Conservation (phyloP, 139 green algal genomes). For the Monoraphidium neglectum region DNA sequence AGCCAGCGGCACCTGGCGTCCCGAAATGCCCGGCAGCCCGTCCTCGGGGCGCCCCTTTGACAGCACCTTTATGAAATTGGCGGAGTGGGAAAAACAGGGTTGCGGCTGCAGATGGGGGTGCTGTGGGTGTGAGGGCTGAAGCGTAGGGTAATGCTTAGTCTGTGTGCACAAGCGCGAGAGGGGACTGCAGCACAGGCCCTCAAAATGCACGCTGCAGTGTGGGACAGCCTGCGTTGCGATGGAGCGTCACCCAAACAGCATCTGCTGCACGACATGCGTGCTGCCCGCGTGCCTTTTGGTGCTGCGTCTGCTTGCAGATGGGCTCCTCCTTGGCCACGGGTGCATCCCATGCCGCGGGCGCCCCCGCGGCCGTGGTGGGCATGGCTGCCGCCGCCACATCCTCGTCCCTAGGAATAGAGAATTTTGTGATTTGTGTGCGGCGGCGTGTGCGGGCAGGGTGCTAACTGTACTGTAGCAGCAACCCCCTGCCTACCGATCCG, state of each 20-base stretch:
- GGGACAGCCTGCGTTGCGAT: neutral
- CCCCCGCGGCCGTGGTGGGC: neutral
- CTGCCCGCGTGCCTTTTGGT: conserved; percentile 48
- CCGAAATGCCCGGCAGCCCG: conserved; percentile 47
- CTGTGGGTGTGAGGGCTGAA: too few species aligned
- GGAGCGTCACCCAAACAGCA: too few species aligned
- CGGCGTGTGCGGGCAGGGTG: neutral
- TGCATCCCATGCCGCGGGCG: conserved; percentile 32
- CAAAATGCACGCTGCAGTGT: neutral
- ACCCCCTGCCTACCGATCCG: neutral
- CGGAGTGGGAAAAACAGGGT: neutral
- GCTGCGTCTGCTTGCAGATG: conserved; percentile 47
- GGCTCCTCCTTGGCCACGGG: conserved; percentile 31
- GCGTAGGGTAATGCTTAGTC: neutral
- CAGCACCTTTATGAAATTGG: too few species aligned
- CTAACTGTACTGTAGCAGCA: neutral
- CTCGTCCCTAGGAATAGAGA: too few species aligned
- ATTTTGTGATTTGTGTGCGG: too few species aligned
- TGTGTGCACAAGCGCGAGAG: neutral
- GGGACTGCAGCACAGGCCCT: neutral
- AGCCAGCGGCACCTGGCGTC: conserved; percentile 49
- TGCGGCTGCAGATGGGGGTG: too few species aligned
- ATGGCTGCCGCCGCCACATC: conserved; percentile 28
- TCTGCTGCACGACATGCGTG: neutral
- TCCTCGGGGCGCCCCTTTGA: conserved; percentile 59